A percentile compares a stretch with the other conserved stretches of the same genome.
Conservation (phyloP, 768 basidiomycete genomes). For the Lentinus tigrinus region DNA sequence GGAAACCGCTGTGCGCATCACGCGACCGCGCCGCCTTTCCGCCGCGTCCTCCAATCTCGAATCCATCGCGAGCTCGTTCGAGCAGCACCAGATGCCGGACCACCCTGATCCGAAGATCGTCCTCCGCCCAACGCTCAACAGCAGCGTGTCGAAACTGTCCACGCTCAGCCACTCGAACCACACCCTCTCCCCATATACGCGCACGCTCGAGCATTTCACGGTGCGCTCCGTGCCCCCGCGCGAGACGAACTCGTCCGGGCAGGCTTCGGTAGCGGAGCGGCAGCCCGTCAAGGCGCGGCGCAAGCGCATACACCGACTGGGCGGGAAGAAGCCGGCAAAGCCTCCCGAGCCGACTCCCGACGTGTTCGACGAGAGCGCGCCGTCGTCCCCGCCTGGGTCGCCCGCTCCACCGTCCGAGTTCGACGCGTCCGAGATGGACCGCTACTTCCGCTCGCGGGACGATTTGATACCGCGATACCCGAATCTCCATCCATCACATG, state of each 20-base stretch:
- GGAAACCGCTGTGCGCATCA: constrained; percentile 15
- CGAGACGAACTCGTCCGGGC: constrained; percentile 32
- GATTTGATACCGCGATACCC: constrained; percentile 29
- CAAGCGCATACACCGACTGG: constrained; percentile 70
- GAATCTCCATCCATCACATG: constrained; percentile 25
- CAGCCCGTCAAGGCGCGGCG: constrained; percentile 70
- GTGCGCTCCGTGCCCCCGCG: constrained; percentile 84
- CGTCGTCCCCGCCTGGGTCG: constrained; percentile 34
- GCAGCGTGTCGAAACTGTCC: constrained; percentile 80
- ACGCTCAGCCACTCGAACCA: constrained; percentile 88
- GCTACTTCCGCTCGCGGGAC: constrained; percentile 57
- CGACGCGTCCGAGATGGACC: constrained; percentile 71
- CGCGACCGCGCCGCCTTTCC: constrained; percentile 34
- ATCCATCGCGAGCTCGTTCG: constrained; percentile 35
- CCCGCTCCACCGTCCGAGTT: constrained; percentile 48
- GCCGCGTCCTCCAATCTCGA: constrained; percentile 34
- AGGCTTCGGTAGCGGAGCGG: constrained; percentile 39
- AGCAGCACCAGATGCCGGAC: constrained; percentile 32
- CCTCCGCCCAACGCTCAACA: constrained; percentile 64
- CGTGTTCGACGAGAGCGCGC: constrained; percentile 8
- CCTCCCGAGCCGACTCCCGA: constrained; percentile 1
- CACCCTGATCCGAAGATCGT: constrained; percentile 52
- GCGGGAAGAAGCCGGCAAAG: constrained; percentile 34
- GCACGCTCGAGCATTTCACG: constrained; percentile 87
- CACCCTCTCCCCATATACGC: constrained; percentile 91